These are phyloP conservation scores for Ramaria sp. DNA, from an alignment of 768 basidiomycete species.

Conservation along the genomic window DNA sequence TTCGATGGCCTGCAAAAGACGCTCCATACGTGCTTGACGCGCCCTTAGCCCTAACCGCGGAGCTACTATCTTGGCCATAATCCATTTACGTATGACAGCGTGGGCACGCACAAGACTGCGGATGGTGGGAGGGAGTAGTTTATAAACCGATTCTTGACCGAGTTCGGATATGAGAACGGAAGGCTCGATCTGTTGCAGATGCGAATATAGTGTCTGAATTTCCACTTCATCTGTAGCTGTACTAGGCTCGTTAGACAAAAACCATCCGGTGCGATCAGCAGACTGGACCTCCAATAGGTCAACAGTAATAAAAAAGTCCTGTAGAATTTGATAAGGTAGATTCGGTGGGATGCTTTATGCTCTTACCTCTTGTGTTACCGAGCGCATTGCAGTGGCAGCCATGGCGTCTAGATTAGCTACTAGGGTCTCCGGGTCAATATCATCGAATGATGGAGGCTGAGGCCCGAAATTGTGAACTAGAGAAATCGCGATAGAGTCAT, in stretches of 20 bases:
- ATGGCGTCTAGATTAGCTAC: constrained; percentile 73
- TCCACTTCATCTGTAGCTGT: constrained; percentile 54
- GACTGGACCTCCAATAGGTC: constrained; percentile 77
- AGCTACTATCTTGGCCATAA: constrained; percentile 56
- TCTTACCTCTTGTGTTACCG: constrained; percentile 65
- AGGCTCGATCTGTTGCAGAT: constrained; percentile 61
- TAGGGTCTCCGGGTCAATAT: constrained; percentile 52
- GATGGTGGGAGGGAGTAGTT: constrained; percentile 62
- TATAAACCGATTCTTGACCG: constrained; percentile 58
- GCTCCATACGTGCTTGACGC: constrained; percentile 65
- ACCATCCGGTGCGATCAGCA: constrained; percentile 74
- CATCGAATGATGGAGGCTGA: constrained; percentile 53
- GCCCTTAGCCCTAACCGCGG: constrained; percentile 49
- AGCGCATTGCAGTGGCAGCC: constrained; percentile 63
- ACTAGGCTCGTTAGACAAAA: constrained; percentile 43
- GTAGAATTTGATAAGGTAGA: not conserved
- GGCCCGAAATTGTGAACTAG: constrained; percentile 21
- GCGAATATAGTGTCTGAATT: constrained; percentile 68
- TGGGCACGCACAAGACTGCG: constrained; percentile 72
- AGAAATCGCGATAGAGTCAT: not conserved
- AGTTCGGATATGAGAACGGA: constrained; percentile 64
- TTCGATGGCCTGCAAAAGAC: constrained; percentile 61
- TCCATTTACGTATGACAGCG: constrained; percentile 68
- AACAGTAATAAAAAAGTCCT: constrained; percentile 71
- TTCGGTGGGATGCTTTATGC: not conserved